phyloP scores from a whole-genome alignment of 148 eudicot genomes.

The Drosera capensis region DNA sequence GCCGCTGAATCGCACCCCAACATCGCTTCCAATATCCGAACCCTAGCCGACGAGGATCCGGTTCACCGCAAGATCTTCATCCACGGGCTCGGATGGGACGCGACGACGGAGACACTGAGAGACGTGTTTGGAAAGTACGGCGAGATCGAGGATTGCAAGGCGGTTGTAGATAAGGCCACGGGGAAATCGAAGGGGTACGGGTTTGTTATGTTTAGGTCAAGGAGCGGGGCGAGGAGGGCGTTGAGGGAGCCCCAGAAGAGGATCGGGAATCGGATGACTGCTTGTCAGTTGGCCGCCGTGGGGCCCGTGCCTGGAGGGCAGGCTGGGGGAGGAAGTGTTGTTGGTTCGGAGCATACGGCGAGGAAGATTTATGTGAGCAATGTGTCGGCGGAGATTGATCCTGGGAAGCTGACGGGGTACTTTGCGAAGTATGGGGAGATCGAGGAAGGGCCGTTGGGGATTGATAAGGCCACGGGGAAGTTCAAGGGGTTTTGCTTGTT shows the following conservation, averaged over 20 bases:
- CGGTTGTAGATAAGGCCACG: conserved; percentile 44
- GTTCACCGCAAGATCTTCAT: conserved; percentile 82
- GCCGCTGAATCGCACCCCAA: conserved; percentile 45
- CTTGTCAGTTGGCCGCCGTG: conserved; percentile 77
- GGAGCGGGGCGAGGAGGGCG: conserved; percentile 56
- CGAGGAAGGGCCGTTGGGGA: conserved; percentile 88
- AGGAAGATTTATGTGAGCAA: conserved; percentile 88
- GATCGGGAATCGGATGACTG: conserved; percentile 56
- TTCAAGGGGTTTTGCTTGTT: conserved; percentile 78
- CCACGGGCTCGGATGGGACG: conserved; percentile 88
- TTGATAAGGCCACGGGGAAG: conserved; percentile 74
- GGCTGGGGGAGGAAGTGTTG: neutral
- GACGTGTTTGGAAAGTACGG: conserved; percentile 45
- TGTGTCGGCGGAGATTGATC: conserved; percentile 69
- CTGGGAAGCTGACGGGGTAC: conserved; percentile 32
- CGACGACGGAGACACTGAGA: conserved; percentile 48
- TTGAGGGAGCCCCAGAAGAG: conserved; percentile 66
- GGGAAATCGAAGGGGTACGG: conserved; percentile 92
- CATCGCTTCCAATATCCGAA: conserved; percentile 22
- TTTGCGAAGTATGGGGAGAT: conserved; percentile 77
- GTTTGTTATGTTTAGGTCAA: conserved; percentile 50
- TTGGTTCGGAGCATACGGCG: conserved; percentile 61
- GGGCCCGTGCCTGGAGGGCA: conserved; percentile 45
- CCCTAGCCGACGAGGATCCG: conserved; percentile 58
- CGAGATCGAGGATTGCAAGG: conserved; percentile 86